These are phyloP conservation scores for Rhynchosporium graminicola DNA, from an alignment of 2,329 filamentous ascomycete genomes.

Conservation along the genomic window DNA sequence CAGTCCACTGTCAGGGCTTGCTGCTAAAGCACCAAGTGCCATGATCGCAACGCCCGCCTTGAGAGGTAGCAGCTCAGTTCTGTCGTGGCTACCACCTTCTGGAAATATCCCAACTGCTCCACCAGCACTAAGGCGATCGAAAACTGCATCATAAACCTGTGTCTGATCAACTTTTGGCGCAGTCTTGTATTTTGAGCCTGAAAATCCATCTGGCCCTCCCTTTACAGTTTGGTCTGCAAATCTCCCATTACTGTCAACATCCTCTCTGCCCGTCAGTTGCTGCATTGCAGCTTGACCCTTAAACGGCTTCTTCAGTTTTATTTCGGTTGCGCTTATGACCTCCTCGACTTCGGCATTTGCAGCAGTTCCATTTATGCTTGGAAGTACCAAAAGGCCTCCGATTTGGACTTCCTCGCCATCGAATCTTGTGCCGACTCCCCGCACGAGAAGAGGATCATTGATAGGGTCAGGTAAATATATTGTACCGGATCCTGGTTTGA, in stretches of 20 bases:
- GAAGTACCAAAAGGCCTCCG: conserved; percentile 84
- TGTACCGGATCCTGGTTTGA: conserved; percentile 74
- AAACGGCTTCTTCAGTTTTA: conserved; percentile 85
- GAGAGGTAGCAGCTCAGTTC: conserved; percentile 84
- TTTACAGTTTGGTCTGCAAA: conserved; percentile 57
- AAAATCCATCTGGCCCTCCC: conserved; percentile 56
- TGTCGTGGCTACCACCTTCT: conserved; percentile 93
- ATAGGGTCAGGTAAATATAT: conserved; percentile 90
- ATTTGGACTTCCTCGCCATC: conserved; percentile 68
- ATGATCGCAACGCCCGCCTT: conserved; percentile 98
- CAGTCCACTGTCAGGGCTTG: conserved; percentile 76
- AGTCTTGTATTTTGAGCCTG: conserved; percentile 81
- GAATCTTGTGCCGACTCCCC: conserved; percentile 66
- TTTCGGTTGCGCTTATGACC: conserved; percentile 76
- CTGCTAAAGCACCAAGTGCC: conserved; percentile 86
- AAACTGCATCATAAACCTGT: conserved; percentile 90
- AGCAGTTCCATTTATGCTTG: conserved; percentile 72
- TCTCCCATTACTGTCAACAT: conserved; percentile 67
- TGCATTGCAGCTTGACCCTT: conserved; percentile 72
- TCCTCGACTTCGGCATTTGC: conserved; percentile 80
- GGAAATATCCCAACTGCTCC: conserved; percentile 97
- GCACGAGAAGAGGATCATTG: conserved; percentile 78
- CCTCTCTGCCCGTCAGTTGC: conserved; percentile 80
- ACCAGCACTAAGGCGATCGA: conserved; percentile 75
- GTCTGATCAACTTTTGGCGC: conserved; percentile 94